Evolutionary conservation across 345 rosid species (phyloP), one percentile per base, ranked within the genome.

Genomic region (Luvunga scandens): DNA sequence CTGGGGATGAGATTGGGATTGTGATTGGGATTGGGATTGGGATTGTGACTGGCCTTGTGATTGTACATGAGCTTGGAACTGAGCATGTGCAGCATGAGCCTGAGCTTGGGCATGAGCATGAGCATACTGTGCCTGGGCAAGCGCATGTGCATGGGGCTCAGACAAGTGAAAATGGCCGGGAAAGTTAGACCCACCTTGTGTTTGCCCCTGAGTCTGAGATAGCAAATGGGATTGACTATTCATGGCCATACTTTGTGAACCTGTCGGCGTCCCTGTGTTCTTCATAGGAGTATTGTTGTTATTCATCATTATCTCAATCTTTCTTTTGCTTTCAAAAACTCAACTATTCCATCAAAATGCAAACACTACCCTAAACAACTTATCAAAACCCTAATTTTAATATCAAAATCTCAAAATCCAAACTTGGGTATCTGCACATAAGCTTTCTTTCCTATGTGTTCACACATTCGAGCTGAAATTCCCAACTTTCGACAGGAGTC

Each of bases 81-180:
- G 81, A 69, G 81, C 42, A 56, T 80, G 85, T 9, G 81, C 59
- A 30, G 80, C 66, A 45, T 82, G 85, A 70, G 86, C 56, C 53
- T 79, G 86, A 0, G 77, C 71, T 27, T 83, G 86, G 25, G 76
- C 71, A 64, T 83, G 86, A 70, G 78, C 84, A 78, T 84, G 90
- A 12, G 76, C 84, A 53, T 81, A 79, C 34, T 88, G 88, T 4
- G 84, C 69, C 48, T 82, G 85, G 12, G 86, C 84, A 45, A 82
- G 70, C 38, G 80, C 77, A 45, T 84, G 87, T 13, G 79, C 81
- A 62, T 85, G 89, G 1, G 92, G 88, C 65, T 89, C 92, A 27
- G 90, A 84, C 75, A 87, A 78, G 76, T 84, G 86, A 82, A 89
- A 85, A 81, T 89, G 92, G 10, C 90, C 92, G 0, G 89, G 88